Conservation (phyloP, 768 basidiomycete species). For the Pholiota conissans region DNA sequence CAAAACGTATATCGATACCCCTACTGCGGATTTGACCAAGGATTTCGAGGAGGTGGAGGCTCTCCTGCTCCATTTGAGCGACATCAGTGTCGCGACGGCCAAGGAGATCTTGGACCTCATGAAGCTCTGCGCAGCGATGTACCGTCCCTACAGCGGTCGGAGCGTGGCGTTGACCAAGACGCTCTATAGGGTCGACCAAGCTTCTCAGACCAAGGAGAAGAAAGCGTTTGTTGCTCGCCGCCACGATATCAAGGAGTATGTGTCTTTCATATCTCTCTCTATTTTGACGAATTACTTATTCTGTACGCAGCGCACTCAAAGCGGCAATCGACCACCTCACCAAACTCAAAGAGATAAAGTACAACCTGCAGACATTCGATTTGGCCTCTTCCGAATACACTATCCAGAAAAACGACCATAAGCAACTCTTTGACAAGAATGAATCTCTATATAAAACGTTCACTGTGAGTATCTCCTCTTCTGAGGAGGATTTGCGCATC, state of each 20-base stretch:
- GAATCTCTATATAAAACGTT: neutral
- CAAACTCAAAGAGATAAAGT: neutral
- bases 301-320: neutral
- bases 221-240: neutral
- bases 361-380: constrained; percentile 1
- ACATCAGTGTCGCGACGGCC: neutral
- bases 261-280: neutral
- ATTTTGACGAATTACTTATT: neutral
- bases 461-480: neutral
- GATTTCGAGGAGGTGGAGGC: neutral
- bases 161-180: constrained; percentile 2
- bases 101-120: constrained; percentile 7
- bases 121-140: constrained; percentile 3
- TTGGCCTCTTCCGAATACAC: neutral
- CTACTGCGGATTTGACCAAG: neutral
- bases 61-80: constrained; percentile 1
- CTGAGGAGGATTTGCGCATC: neutral
- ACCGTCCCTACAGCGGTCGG: constrained; percentile 6
- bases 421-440: neutral
- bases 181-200: constrained; percentile 2
- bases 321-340: neutral
- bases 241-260: constrained; percentile 4
- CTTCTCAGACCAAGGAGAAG: constrained; percentile 1
- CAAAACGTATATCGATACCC: neutral
- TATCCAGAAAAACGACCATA: neutral